Evolutionary conservation across 108 stramenopile species (phyloP).

Genomic region (Nitzschia putrida): DNA sequence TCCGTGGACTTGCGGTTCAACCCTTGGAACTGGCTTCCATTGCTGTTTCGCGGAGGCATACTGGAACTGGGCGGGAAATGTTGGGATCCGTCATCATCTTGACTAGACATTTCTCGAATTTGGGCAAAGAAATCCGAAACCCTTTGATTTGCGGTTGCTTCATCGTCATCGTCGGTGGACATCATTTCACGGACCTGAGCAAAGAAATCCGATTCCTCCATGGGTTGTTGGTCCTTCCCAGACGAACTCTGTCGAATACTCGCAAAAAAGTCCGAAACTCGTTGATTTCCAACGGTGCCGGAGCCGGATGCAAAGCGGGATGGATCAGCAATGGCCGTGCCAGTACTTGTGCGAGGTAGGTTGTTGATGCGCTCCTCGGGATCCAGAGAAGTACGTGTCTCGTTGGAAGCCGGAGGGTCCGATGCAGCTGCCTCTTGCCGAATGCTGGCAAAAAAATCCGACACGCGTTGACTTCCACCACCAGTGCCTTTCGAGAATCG

Average conservation of each 20-base stretch:
- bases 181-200: slow-evolving; percentile 29
- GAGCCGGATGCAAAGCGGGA: no score
- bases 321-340: no score
- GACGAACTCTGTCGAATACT: slow-evolving; percentile 1
- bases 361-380: no score
- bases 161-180: slow-evolving; percentile 13
- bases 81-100: not conserved
- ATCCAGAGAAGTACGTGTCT: no score
- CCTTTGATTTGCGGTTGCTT: slow-evolving; percentile 9
- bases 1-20: not conserved
- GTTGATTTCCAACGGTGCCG: not conserved
- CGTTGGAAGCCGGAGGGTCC: no score
- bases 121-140: slow-evolving; percentile 27
- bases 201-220: slow-evolving; percentile 30
- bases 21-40: not conserved
- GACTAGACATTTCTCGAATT: slow-evolving; percentile 4
- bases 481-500: not conserved
- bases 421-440: no score
- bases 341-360: no score
- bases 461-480: not conserved
- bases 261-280: slow-evolving; percentile 18
- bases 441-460: not conserved
- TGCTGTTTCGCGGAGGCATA: not conserved
- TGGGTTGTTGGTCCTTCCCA: not conserved
- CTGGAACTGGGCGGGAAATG: no score